Base-by-base conservation (phyloP, 371 early-diverging fungal genomes). In the Mortierella sp. region DNA sequence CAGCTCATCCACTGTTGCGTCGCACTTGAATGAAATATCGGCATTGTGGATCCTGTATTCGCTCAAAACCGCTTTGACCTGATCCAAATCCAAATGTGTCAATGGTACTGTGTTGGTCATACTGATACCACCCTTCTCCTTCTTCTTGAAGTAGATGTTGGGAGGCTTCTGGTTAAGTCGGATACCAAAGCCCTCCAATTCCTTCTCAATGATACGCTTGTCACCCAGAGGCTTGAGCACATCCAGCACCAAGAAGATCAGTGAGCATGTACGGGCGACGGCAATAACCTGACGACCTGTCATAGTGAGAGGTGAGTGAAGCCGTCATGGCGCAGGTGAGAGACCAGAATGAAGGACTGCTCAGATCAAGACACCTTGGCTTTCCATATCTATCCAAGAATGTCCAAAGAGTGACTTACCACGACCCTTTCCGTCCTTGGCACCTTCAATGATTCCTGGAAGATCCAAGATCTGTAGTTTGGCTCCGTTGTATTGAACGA, bases 371-470 rank as follows among this genome's bases (percentile, higher is more conserved):
- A 16, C 19, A 9, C 45, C 21, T 3, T 16, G 14, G 34, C 34
- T 34, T 10, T 34, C 34, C 10, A n/a, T n/a, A n/a, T n/a, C n/a
- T n/a, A n/a, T 34, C 34, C 4, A 10, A 34, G 34, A 34, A 7
- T 10, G 7, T 34, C 31, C 16, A 10, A 39, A 19, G 22, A 27
- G 3, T 17, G 8, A 73, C 73, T 13, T 74, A 82, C 99, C 99
- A 82, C 99, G 92, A 81, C 99, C 99, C 82, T 98, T 98, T 65
- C 99, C 99, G 80, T 99, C 98, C 79, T 98, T 94, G 63, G 99
- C 99, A 60, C 99, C 99, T 82, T 99, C 99, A 69, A 99, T 98
- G 85, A 99, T 90, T 83, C 91, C 91, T 19, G 91, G 91, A 71
- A 94, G 85, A 88, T 94, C 95, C 67, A 76, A 93, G 91, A 80